These are phyloP conservation scores for Lepidium sativum DNA, from an alignment of 345 rosid genomes.

Conservation along the genomic window DNA sequence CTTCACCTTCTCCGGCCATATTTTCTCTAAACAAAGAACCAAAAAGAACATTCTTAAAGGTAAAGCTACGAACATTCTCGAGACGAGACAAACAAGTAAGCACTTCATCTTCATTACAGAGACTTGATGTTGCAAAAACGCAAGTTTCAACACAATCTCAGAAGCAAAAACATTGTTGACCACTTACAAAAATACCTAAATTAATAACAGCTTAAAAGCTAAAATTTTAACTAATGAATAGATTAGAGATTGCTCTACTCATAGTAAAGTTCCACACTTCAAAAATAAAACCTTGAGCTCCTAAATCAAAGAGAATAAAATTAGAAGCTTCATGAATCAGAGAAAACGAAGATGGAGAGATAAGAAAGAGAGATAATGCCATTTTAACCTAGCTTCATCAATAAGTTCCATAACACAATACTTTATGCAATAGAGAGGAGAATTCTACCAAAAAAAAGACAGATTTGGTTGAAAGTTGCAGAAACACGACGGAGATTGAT, in stretches of 20 bases:
- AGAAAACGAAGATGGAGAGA: background rate
- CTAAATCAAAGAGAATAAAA: background rate
- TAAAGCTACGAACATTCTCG: background rate
- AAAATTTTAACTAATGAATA: no score
- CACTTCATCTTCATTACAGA: background rate
- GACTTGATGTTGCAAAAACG: background rate
- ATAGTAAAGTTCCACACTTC: background rate
- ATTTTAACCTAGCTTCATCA: slow-evolving; percentile 4
- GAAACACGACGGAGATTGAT: background rate
- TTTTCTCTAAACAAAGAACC: background rate
- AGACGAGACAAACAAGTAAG: background rate
- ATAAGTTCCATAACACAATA: background rate
- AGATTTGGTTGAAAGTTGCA: background rate
- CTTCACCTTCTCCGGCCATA: slow-evolving; percentile 55
- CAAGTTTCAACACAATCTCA: background rate
- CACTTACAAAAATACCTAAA: background rate
- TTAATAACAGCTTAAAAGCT: no score
- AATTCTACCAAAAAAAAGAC: background rate
- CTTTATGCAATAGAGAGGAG: background rate
- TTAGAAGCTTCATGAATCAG: background rate
- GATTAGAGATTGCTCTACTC: background rate
- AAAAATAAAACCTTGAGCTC: background rate
- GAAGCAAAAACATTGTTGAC: background rate
- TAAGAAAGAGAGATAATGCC: background rate
- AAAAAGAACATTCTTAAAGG: background rate